Base-by-base conservation (phyloP, 2,329 filamentous ascomycete genomes). In the Botrytis tulipae region DNA sequence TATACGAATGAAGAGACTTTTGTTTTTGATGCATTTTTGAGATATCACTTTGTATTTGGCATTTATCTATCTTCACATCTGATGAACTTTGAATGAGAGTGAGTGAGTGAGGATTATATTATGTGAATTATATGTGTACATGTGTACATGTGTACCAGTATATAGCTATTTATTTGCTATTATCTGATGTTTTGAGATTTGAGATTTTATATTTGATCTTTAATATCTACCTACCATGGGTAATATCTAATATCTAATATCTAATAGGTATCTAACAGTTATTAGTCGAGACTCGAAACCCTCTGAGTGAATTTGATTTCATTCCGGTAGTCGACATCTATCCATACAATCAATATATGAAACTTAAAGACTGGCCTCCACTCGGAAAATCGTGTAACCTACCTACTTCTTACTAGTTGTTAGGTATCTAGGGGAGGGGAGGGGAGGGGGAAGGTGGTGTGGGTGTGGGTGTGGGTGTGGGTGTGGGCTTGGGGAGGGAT, bases 1-100 rank as follows among this genome's bases (percentile, higher is more conserved):
- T 40, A 40, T 62, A 71, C 42, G 71, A 68, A 65, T 59, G 63
- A 72, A 59, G n/a, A 67, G 14, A 57, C 37, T 54, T 29, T 42
- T 42, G 32, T 57, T 40, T 54, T 54, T 68, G 40, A 68, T 54
- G 65, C 65, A 54, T 40, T 67, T 67, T 48, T 54, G 46, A n/a
- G 51, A 54, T 54, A 18, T 54, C 29, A 16, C 29, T 29, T 29
- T 54, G 48, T n/a, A 54, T 67, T 6, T 40, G 12, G 35, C 40
- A n/a, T 40, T 12, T 62, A 62, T 62, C 14, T n/a, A 42, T 1
- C 25, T 54, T n/a, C 0, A 9, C n/a, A 9, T 62, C 60, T 62
- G 2, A 40, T 42, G 60, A 62, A 2, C 4, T 42, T 37, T 40
- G 60, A 40, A n/a, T 62, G 60, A 62, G 35, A 16, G 14, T 40